Base-by-base conservation (phyloP, 2,329 filamentous ascomycete genomes). In the Huntiella omanensis region DNA sequence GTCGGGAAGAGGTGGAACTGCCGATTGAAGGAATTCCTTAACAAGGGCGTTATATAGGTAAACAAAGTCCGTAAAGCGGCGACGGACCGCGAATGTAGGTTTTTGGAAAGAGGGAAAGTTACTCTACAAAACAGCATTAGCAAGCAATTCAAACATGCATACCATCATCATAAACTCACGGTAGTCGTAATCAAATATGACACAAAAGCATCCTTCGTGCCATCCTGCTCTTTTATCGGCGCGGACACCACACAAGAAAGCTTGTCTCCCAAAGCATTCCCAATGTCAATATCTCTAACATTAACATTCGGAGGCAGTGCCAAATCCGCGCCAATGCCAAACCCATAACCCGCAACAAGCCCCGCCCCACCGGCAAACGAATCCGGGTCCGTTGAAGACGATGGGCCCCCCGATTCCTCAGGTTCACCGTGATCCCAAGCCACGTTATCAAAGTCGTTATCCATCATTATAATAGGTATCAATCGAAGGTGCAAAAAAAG, bases 11-110 rank as follows among this genome's bases (percentile, higher is more conserved):
- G 91, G 91, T 28, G 91, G 91, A 3, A 98, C 84, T 41, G 91
- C 91, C 62, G 82, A 84, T 65, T 85, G 83, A 50, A 86, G 84
- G 56, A 85, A 96, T 60, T 95, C 87, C 59, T 78, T 79, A 52
- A 72, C 77, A 44, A 98, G 77, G 32, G 83, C 80, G 64, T 93
- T 95, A 67, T 84, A 95, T 52, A 98, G 76, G 60, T 94, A 98
- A 54, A 92, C 80, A 59, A 98, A 98, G 65, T 98, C 91, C 55
- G 88, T 96, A 64, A 95, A 98, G 57, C 91, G 84, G 54, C 91
- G 77, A 51, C 91, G 83, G 51, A 93, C 81, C 19, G 71, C 70
- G 51, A 85, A 86, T 15, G 78, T 76, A 33, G 82, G 68, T 59
- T 80, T 84, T 60, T 91, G 81, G 62, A 96, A 98, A 53, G 86